Base-by-base conservation (phyloP, 225 moss, liverwort and hornwort genomes). In the Bryoerythrophyllum caledonicum region DNA sequence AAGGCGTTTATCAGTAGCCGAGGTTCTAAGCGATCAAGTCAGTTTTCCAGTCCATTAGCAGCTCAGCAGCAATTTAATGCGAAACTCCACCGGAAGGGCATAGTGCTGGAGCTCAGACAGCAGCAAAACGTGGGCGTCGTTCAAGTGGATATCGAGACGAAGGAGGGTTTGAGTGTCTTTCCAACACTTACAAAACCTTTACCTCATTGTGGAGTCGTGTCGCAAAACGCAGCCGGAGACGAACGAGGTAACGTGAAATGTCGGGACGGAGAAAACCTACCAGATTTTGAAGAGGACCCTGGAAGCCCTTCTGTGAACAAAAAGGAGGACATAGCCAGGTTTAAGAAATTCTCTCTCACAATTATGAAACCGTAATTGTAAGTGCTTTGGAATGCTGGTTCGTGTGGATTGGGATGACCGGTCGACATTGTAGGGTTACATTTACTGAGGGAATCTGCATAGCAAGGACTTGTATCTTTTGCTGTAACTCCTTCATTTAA, bases 221-320 rank as follows among this genome's bases (percentile, higher is more conserved):
- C 76, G 69, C 69, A 57, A 81, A 19, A 48, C 53, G 37, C 77
- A 74, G 77, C 53, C 65, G 60, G 28, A 32, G 70, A 77, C 54
- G 60, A 32, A 44, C 78, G n/a, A 61, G 25, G 55, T 40, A 49
- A n/a, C 30, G 30, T 56, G 21, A 48, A 67, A 34, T 19, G 30
- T 32, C 67, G 8, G 41, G 21, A 44, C 40, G 74, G 30, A 54
- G 74, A 30, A 30, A 65, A 40, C 25, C 17, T 44, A 65, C 62
- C 49, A 56, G 3, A 10, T 49, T 61, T 49, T 77, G 62, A 57
- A 61, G 68, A 77, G 27, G 64, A 59, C 67, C 27, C 71, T 67
- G 49, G 49, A 58, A n/a, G 34, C 40, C 62, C 57, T 53, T 57
- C 34, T 34, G 26, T 66, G 30, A 75, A 75, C 48, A 57, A 21